Base-by-base conservation (phyloP, 1,284 basidiomycete species). In the Microstroma glucosiphilum region DNA sequence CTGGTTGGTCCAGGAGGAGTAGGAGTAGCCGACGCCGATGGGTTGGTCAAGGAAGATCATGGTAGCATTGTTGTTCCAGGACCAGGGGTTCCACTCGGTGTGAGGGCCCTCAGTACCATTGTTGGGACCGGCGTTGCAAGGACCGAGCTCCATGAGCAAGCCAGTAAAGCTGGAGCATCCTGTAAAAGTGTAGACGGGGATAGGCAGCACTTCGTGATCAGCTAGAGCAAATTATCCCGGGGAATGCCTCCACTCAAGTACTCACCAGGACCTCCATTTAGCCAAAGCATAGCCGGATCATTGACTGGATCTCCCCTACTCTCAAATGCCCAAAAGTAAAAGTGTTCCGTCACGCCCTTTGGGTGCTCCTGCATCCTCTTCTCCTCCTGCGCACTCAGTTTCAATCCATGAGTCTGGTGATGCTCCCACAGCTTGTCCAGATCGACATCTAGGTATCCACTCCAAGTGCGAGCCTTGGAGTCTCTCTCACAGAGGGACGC, bases 301-400 rank as follows among this genome's bases (percentile, higher is more conserved):
- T 58, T 69, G 23, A 61, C 64, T 37, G 73, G 71, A 37, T 76
- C 46, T 58, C 68, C 68, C 37, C 77, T 69, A 23, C 71, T 74
- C 59, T 75, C 74, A 46, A 79, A 79, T 0, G 72, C 74, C 76
- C 76, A 77, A 62, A 79, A 79, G 68, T 77, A 79, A 42, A 79
- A 79, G 63, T 79, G 77, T 60, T 79, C 77, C 41, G 73, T 66
- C 37, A 71, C 66, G 6, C 75, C 77, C 8, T 42, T 30, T 12
- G 59, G 59, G 40, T 60, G 59, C 25, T 60, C 58, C 37, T 15
- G 56, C 56, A 30, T 17, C 37, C 59, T 37, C 25, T 55, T n/a
- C 43, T 37, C 40, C 25, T 53, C 23, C 12, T 15, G 19, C 13
- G 12, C 7, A 51, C 12, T 17, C 43, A 48, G 4, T 12, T 48